Conservation (phyloP, 352 stramenopile species). For the Pythium pyrilobum region DNA sequence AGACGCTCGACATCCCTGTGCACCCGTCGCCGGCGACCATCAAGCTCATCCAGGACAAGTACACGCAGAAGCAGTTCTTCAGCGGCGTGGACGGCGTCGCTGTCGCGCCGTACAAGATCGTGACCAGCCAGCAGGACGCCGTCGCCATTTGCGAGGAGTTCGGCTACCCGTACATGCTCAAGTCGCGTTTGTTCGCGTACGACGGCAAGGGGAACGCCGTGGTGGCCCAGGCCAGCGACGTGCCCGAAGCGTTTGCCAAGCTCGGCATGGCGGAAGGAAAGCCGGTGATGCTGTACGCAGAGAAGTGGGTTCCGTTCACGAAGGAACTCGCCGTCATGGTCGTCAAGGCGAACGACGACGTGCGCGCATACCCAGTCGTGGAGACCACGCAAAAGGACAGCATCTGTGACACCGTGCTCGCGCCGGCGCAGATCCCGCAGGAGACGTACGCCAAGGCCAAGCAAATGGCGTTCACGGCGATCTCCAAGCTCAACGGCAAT, state of each 20-base stretch:
- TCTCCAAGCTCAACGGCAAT: conserved; percentile 79
- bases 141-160: conserved; percentile 42
- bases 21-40: conserved; percentile 90
- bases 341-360: conserved; percentile 71
- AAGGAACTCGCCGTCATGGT: conserved; percentile 98
- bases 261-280: conserved; percentile 40
- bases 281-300: conserved; percentile 80
- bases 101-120: conserved; percentile 50
- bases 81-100: conserved; percentile 32
- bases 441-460: conserved; percentile 39
- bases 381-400: conserved; percentile 97
- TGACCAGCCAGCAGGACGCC: conserved; percentile 41
- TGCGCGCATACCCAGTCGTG: conserved; percentile 94
- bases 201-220: conserved; percentile 97
- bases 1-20: conserved; percentile 79
- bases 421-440: conserved; percentile 70
- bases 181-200: conserved; percentile 94
- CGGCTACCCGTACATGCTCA: conserved; percentile 98
- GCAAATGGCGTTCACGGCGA: conserved; percentile 53
- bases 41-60: conserved; percentile 97
- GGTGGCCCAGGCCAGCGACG: conserved; percentile 69
- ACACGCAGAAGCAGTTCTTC: conserved; percentile 92
- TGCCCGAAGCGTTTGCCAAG: conserved; percentile 81
- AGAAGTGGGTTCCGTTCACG: conserved; percentile 96
- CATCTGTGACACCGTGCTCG: conserved; percentile 96